Percentiles rank a stretch among this genome's conserved stretches.
These are phyloP conservation scores for Candida tetrigidarum DNA, from an alignment of 1,139 yeast species.

Conservation along the genomic window DNA sequence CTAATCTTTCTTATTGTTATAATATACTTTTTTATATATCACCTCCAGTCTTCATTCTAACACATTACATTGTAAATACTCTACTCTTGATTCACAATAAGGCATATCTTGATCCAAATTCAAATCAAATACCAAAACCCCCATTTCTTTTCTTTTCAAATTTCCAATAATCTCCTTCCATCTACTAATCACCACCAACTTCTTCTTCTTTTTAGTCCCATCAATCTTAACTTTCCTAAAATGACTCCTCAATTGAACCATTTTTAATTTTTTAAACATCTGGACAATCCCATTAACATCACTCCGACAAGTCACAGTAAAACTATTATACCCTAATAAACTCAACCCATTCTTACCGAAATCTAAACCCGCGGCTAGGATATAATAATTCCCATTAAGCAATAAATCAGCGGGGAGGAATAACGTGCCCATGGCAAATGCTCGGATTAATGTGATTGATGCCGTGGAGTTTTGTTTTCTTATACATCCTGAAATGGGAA, in stretches of 20 bases:
- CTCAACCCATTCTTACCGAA: constrained; percentile 16
- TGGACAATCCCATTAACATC: constrained; percentile 13
- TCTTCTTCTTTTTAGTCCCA: constrained; percentile 6
- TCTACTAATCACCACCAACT: neutral
- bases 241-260: constrained; percentile 11
- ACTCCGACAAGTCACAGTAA: constrained; percentile 14
- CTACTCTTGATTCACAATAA: constrained; percentile 17
- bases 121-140: constrained; percentile 16
- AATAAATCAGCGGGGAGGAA: constrained; percentile 13
- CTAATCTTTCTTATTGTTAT: neutral
- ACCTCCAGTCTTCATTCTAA: neutral
- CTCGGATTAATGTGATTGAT: constrained; percentile 8
- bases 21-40: neutral
- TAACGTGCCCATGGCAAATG: neutral
- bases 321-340: constrained; percentile 1
- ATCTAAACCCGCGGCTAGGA: constrained; percentile 11
- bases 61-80: constrained; percentile 13
- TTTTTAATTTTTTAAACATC: constrained; percentile 11
- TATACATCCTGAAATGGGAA: constrained; percentile 16
- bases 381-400: constrained; percentile 10
- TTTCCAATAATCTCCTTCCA: constrained; percentile 14
- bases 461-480: constrained; percentile 9
- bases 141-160: constrained; percentile 13
- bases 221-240: constrained; percentile 9
- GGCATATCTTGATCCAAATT: constrained; percentile 14